Percentiles rank a stretch among this genome's conserved stretches.
These are phyloP conservation scores for Phialocephala sp. DNA, from an alignment of 2,329 filamentous ascomycete species.

Conservation along the genomic window DNA sequence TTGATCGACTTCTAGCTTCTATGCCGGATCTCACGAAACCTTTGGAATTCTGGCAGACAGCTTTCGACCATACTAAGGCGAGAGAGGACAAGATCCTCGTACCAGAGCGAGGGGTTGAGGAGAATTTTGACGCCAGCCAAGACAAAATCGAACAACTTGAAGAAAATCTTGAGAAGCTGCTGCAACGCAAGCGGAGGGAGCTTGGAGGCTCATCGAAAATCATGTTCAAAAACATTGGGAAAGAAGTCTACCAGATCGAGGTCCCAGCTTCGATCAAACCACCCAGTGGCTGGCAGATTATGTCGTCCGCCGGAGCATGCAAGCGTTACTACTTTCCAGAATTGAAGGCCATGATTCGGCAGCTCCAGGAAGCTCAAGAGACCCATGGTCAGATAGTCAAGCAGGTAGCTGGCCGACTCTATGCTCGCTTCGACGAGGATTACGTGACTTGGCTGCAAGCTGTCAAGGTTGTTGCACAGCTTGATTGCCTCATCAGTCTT, in stretches of 20 bases:
- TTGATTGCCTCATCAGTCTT: constrained; percentile 93
- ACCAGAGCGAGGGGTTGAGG: constrained; percentile 84
- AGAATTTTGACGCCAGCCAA: constrained; percentile 87
- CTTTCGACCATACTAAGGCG: constrained; percentile 84
- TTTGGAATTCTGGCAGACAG: constrained; percentile 85
- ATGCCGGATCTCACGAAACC: constrained; percentile 85
- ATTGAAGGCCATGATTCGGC: constrained; percentile 79
- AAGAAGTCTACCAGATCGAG: constrained; percentile 96
- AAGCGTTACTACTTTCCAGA: constrained; percentile 95
- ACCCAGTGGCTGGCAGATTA: constrained; percentile 89
- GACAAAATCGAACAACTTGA: constrained; percentile 79
- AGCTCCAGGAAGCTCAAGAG: constrained; percentile 92
- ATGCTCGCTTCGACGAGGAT: constrained; percentile 84
- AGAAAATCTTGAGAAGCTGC: constrained; percentile 70
- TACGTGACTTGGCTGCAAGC: constrained; percentile 86
- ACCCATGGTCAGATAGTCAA: constrained; percentile 90
- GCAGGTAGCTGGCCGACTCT: constrained; percentile 84
- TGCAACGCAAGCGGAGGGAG: constrained; percentile 73
- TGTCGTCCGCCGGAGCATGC: constrained; percentile 89
- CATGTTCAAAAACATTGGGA: constrained; percentile 84
- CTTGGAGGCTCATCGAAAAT: constrained; percentile 71
- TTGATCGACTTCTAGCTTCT: constrained; percentile 79
- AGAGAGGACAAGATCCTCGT: constrained; percentile 82
- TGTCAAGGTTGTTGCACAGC: constrained; percentile 87
- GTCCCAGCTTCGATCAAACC: constrained; percentile 84